Conservation (phyloP, 129 eudicot species). For the Tagetes patula region DNA sequence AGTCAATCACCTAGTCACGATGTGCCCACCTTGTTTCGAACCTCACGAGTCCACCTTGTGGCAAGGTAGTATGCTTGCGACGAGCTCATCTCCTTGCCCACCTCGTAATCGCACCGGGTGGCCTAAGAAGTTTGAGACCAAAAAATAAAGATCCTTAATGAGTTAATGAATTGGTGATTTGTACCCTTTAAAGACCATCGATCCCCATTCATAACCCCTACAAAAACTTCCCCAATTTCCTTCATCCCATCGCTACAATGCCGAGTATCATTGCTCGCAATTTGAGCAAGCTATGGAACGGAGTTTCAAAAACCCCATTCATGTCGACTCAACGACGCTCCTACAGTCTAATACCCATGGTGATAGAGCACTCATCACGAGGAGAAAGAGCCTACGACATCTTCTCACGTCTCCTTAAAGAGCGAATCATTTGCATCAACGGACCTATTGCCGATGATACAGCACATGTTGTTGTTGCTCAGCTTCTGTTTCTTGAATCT, state of each 20-base stretch:
- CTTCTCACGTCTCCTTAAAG: slow-evolving; percentile 83
- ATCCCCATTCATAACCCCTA: slow-evolving; percentile 4
- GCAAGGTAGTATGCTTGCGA: too few relatives aligned
- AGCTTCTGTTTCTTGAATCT: slow-evolving; percentile 87
- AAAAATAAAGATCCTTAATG: too few relatives aligned
- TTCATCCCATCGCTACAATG: slow-evolving; percentile 21
- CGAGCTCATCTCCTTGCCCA: too few relatives aligned
- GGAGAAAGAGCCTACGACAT: slow-evolving; percentile 97
- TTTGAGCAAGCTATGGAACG: slow-evolving; percentile 35
- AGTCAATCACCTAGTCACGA: too few relatives aligned
- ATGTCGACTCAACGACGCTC: slow-evolving; percentile 28
- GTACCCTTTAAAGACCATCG: neutral
- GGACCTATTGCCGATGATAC: slow-evolving; percentile 86
- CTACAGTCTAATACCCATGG: slow-evolving; percentile 86
- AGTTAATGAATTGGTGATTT: too few relatives aligned
- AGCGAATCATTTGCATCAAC: slow-evolving; percentile 79
- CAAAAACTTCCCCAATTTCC: slow-evolving; percentile 4
- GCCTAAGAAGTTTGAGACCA: too few relatives aligned
- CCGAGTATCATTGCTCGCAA: slow-evolving; percentile 32
- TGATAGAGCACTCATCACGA: slow-evolving; percentile 85
- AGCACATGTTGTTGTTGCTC: slow-evolving; percentile 89
- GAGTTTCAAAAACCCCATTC: slow-evolving; percentile 6
- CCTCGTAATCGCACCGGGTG: too few relatives aligned
- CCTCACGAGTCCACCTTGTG: too few relatives aligned
- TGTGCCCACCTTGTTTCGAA: too few relatives aligned